These are phyloP conservation scores for Ziziphus jujuba DNA, from an alignment of 306 rosid genomes.

Conservation along the genomic window DNA sequence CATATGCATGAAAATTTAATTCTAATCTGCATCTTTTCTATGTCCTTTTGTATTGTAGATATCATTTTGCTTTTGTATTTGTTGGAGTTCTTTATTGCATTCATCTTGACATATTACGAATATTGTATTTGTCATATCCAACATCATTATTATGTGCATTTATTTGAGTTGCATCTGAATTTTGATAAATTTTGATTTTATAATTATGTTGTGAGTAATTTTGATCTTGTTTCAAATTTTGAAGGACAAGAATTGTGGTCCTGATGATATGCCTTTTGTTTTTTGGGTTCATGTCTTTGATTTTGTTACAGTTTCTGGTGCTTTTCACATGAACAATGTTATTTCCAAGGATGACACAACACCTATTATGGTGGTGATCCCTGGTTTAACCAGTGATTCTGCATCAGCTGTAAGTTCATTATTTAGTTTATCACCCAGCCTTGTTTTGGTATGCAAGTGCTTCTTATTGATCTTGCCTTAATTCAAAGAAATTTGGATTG, in stretches of 20 bases:
- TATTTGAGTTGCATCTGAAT: too few relatives aligned
- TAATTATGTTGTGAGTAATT: too few relatives aligned
- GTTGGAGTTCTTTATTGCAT: too few relatives aligned
- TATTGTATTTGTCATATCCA: too few relatives aligned
- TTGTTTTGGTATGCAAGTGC: background rate
- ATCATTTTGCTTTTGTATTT: too few relatives aligned
- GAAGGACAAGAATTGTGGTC: background rate
- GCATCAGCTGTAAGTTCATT: slow-evolving; percentile 65
- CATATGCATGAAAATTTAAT: too few relatives aligned
- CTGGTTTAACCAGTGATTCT: slow-evolving; percentile 92
- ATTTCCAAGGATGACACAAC: slow-evolving; percentile 47
- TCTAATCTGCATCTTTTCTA: too few relatives aligned
- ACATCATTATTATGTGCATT: too few relatives aligned
- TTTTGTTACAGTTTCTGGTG: slow-evolving; percentile 46
- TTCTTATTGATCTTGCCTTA: background rate
- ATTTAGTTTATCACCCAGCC: slow-evolving; percentile 7
- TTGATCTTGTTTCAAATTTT: background rate
- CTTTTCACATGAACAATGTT: slow-evolving; percentile 24
- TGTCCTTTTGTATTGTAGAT: too few relatives aligned
- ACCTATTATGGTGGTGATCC: slow-evolving; percentile 70
- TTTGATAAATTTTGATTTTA: too few relatives aligned
- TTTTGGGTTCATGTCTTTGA: slow-evolving; percentile 11
- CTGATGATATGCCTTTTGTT: background rate
- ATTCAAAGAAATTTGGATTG: too few relatives aligned
- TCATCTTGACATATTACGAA: too few relatives aligned